Evolutionary conservation across 2,329 filamentous ascomycete species (phyloP), one percentile per base, ranked within the genome.

Genomic region (Cladophialophora yegresii): DNA sequence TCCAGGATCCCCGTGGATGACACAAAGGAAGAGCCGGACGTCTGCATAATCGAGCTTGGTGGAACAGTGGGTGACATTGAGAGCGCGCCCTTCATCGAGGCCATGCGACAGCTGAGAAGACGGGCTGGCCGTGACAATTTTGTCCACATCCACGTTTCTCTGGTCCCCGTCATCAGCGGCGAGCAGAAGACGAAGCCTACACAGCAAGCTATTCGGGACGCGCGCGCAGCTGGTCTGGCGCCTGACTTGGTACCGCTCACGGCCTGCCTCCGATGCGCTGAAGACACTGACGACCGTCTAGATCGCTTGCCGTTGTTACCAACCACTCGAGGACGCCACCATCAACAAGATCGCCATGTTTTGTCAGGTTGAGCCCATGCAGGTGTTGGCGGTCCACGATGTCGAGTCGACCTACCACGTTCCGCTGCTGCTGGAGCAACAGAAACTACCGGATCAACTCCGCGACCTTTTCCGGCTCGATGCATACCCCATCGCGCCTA

Each of bases 131-230:
- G 86, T 74, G 84, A 87, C 74, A 93, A 96, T 79, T 96, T 96
- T 76, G 80, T 93, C 75, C 89, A 92, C 75, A 96, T 97, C 70
- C 89, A 92, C 77, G 93, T 97, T 67, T 92, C 90, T 4, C 91
- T 93, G 72, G 89, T 98, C 36, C 95, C 93, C 1, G 84, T 93
- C 36, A 85, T 89, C 45, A 79, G 84, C 66, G 84, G 85, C 36
- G 89, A 98, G 81, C 88, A 96, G 77, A 98, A 98, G 85, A 98
- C 93, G 9, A 98, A 98, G 81, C 95, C 95, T 0, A 99, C 95
- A 0, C 95, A 99, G 77, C 87, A 91, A 72, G 91, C 93, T 28
- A 92, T 98, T 72, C 89, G 89, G 74, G 87, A 90, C 72, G 88
- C 93, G 67, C 89, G 93, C 68, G 93, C 90, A 74, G 89, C 90